Evolutionary conservation across 1,139 yeast genomes (phyloP).

Genomic region (Suhomyces kunorum): DNA sequence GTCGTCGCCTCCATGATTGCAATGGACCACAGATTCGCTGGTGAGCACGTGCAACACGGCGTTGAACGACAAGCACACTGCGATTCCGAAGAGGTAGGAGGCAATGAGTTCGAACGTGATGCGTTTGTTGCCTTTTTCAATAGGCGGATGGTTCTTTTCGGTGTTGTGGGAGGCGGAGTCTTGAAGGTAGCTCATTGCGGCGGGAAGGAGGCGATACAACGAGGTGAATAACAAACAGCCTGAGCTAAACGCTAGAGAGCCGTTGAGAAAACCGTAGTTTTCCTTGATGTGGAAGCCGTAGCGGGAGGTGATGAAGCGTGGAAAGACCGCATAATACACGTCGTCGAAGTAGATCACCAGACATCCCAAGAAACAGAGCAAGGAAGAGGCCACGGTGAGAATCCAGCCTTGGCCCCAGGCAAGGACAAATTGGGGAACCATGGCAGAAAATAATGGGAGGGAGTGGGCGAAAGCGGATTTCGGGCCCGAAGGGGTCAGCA

Average conservation of each 20-base stretch:
- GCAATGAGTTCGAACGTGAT: slow-evolving; percentile 44
- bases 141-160: neutral
- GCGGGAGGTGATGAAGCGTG: slow-evolving; percentile 39
- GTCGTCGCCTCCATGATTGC: slow-evolving; percentile 57
- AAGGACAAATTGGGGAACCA: slow-evolving; percentile 9
- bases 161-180: slow-evolving; percentile 24
- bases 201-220: slow-evolving; percentile 71
- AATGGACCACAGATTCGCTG: slow-evolving; percentile 82
- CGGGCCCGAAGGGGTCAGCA: too few species aligned
- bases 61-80: slow-evolving; percentile 61
- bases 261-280: slow-evolving; percentile 61
- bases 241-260: slow-evolving; percentile 68
- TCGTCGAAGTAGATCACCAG: slow-evolving; percentile 26
- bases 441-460: neutral
- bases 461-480: neutral
- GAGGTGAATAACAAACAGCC: slow-evolving; percentile 82
- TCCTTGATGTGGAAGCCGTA: slow-evolving; percentile 57
- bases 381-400: slow-evolving; percentile 24
- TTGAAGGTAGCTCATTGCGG: slow-evolving; percentile 45
- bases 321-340: slow-evolving; percentile 31
- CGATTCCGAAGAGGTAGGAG: slow-evolving; percentile 60
- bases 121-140: slow-evolving; percentile 14
- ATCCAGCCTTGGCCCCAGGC: slow-evolving; percentile 25
- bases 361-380: slow-evolving; percentile 26
- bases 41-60: slow-evolving; percentile 68